Conservation (phyloP, 2,329 filamentous ascomycete genomes). For the Bipolaris sorokiniana region DNA sequence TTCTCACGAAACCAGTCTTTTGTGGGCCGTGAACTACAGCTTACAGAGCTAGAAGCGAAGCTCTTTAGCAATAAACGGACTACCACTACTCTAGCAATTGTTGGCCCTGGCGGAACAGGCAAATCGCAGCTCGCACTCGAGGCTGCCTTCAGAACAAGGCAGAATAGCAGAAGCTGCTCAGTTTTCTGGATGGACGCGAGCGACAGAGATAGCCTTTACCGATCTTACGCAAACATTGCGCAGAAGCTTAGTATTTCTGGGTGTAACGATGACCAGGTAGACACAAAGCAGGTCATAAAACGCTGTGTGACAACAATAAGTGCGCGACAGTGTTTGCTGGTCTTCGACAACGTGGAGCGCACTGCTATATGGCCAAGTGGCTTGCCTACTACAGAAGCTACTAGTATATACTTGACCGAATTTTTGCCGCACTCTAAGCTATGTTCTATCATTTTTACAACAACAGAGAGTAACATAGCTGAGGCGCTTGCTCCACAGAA, state of each 20-base stretch:
- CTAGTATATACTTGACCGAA: neutral
- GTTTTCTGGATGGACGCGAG: constrained; percentile 55
- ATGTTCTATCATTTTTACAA: constrained; percentile 7
- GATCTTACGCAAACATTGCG: constrained; percentile 37
- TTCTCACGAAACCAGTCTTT: constrained; percentile 36
- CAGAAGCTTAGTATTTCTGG: constrained; percentile 37
- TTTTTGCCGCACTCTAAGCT: neutral
- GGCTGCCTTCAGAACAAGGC: constrained; percentile 49
- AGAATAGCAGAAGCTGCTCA: constrained; percentile 45
- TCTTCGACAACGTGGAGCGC: constrained; percentile 36
- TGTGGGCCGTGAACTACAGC: constrained; percentile 31
- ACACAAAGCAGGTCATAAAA: constrained; percentile 22
- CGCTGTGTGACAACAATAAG: neutral
- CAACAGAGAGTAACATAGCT: constrained; percentile 8
- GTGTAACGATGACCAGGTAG: constrained; percentile 11
- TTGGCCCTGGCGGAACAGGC: constrained; percentile 25
- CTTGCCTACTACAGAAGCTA: neutral
- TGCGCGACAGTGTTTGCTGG: constrained; percentile 14
- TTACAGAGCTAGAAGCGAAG: constrained; percentile 35
- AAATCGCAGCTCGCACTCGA: constrained; percentile 42
- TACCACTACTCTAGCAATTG: constrained; percentile 21
- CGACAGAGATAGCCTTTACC: constrained; percentile 50
- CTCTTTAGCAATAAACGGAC: constrained; percentile 23
- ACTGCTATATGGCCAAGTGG: constrained; percentile 12
- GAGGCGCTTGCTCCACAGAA: constrained; percentile 14